Percentiles rank a stretch among this genome's conserved stretches.
Conservation (phyloP, 1,139 yeast species). For the Kodamaea suecica region DNA sequence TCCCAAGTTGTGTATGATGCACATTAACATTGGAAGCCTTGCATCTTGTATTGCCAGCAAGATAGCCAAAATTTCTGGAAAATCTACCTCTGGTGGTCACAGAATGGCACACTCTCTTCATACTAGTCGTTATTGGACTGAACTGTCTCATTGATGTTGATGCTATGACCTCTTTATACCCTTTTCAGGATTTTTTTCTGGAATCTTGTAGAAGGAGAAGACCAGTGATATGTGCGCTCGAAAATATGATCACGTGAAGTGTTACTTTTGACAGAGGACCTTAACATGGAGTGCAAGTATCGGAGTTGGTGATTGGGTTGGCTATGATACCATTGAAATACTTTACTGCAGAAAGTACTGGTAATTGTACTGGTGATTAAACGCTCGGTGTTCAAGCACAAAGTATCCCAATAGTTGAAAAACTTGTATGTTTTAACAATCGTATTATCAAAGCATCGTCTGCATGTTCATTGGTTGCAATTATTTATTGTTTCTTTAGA, state of each 20-base stretch:
- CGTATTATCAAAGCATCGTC: too few species aligned
- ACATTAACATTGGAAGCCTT: background rate
- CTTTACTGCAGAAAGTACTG: too few species aligned
- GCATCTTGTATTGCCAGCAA: background rate
- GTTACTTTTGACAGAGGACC: background rate
- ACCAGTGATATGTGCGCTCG: background rate
- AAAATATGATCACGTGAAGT: background rate
- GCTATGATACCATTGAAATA: too few species aligned
- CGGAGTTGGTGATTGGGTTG: too few species aligned
- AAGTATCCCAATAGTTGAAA: too few species aligned
- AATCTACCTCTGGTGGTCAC: background rate
- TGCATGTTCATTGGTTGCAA: too few species aligned
- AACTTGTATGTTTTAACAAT: too few species aligned
- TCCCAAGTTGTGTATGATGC: too few species aligned
- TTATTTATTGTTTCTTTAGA: too few species aligned
- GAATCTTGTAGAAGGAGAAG: constrained; percentile 1
- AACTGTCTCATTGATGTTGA: constrained; percentile 1
- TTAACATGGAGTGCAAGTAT: too few species aligned
- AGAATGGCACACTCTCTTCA: constrained; percentile 1
- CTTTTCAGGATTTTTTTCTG: background rate
- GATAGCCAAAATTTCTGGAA: background rate
- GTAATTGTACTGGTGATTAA: too few species aligned
- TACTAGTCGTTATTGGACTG: background rate
- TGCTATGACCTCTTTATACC: background rate
- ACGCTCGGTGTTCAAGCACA: too few species aligned